These are phyloP conservation scores for Trichosporon asahii DNA, from an alignment of 1,284 basidiomycete species.

Conservation along the genomic window DNA sequence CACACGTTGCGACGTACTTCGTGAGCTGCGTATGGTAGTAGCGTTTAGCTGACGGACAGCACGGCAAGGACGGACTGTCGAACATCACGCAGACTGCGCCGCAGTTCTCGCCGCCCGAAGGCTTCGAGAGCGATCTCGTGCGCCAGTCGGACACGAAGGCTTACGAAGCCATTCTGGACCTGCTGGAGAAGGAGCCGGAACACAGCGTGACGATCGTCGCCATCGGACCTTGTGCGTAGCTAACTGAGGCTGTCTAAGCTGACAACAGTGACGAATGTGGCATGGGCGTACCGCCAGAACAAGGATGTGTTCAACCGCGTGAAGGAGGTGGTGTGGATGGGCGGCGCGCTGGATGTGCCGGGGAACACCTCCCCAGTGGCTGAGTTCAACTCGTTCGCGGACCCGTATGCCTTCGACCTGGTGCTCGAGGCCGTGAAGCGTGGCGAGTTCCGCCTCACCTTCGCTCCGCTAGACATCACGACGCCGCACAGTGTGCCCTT, in stretches of 20 bases:
- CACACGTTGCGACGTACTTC: conserved; percentile 82
- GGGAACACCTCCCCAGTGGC: conserved; percentile 81
- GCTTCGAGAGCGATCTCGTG: neutral
- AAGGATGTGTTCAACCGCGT: conserved; percentile 59
- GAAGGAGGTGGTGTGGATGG: conserved; percentile 79
- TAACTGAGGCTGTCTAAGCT: neutral
- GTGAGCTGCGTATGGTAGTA: conserved; percentile 32
- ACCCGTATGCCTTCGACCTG: conserved; percentile 77
- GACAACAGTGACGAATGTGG: conserved; percentile 69
- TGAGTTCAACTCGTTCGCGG: conserved; percentile 93
- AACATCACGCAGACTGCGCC: conserved; percentile 70
- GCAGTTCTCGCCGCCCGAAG: conserved; percentile 58
- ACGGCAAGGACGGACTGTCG: conserved; percentile 73
- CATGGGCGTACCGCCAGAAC: conserved; percentile 63
- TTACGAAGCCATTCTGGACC: conserved; percentile 64
- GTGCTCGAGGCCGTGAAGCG: conserved; percentile 36
- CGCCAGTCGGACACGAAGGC: conserved; percentile 40
- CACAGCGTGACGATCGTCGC: conserved; percentile 75
- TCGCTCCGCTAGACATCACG: conserved; percentile 78
- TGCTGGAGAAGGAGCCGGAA: conserved; percentile 61
- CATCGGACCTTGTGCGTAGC: conserved; percentile 66
- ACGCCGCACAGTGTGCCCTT: conserved; percentile 74
- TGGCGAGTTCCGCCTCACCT: conserved; percentile 57
- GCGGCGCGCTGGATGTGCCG: conserved; percentile 90
- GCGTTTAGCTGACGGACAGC: conserved; percentile 32